Conservation (phyloP, 2,329 filamentous ascomycete genomes). For the Fusarium cicatricum region DNA sequence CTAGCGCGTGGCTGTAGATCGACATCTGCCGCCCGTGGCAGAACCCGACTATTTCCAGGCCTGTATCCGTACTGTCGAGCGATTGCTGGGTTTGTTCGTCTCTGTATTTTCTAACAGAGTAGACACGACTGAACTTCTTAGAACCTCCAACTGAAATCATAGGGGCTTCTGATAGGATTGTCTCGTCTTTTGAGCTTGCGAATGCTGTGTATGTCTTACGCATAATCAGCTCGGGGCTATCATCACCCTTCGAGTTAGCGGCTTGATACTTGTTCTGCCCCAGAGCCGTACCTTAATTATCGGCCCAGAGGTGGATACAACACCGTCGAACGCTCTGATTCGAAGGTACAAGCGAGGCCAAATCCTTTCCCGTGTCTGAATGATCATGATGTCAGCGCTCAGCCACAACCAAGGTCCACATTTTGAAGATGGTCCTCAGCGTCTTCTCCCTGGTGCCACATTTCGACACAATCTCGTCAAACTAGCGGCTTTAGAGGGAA, state of each 20-base stretch:
- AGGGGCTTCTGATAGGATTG: background rate
- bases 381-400: slow-evolving; percentile 36
- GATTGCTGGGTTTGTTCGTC: slow-evolving; percentile 34
- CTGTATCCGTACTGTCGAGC: slow-evolving; percentile 28
- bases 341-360: slow-evolving; percentile 21
- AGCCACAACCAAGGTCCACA: slow-evolving; percentile 27
- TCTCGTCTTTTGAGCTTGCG: background rate
- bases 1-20: slow-evolving; percentile 39
- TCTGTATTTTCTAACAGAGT: slow-evolving; percentile 24
- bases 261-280: background rate
- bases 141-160: background rate
- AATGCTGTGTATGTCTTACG: background rate
- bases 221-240: background rate
- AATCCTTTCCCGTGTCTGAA: slow-evolving; percentile 22
- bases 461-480: slow-evolving; percentile 15
- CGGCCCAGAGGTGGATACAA: slow-evolving; percentile 9
- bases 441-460: slow-evolving; percentile 20
- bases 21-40: slow-evolving; percentile 42
- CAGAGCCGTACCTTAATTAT: slow-evolving; percentile 1
- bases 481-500: slow-evolving; percentile 15
- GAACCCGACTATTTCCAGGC: slow-evolving; percentile 33
- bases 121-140: slow-evolving; percentile 13
- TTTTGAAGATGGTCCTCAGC: slow-evolving; percentile 23
- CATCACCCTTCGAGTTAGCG: background rate
- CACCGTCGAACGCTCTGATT: slow-evolving; percentile 9